A percentile compares a stretch with the other conserved stretches of the same genome.
Conservation (phyloP, 768 basidiomycete genomes). For the Imleria badia region DNA sequence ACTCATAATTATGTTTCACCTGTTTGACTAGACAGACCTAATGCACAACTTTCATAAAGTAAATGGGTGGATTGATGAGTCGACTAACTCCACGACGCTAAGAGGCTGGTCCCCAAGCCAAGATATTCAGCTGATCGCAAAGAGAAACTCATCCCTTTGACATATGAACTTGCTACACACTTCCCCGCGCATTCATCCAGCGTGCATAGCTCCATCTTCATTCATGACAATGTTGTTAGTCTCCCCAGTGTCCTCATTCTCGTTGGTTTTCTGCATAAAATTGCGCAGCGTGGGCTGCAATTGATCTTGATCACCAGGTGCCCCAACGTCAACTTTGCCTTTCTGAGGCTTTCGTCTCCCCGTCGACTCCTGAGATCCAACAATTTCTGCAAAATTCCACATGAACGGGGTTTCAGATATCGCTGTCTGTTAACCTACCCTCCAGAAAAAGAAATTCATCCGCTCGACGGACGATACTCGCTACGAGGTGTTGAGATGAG, state of each 20-base stretch:
- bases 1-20: no score
- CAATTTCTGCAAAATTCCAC: conserved; percentile 45
- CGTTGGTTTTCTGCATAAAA: conserved; percentile 40
- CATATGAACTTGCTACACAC: neutral
- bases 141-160: neutral
- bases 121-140: no score
- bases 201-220: conserved; percentile 62
- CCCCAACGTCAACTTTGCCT: conserved; percentile 19
- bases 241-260: conserved; percentile 23
- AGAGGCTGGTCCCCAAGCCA: no score
- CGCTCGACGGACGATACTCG: conserved; percentile 57
- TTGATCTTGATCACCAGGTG: conserved; percentile 19
- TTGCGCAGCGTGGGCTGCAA: conserved; percentile 45
- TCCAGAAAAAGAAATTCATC: conserved; percentile 81
- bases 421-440: conserved; percentile 41
- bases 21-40: no score
- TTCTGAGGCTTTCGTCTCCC: conserved; percentile 44
- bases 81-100: no score
- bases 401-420: neutral
- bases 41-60: no score
- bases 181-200: conserved; percentile 26
- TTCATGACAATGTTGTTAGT: conserved; percentile 46
- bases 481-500: conserved; percentile 35
- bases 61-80: no score
- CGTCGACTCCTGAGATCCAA: conserved; percentile 51